A percentile compares a stretch with the other conserved stretches of the same genome.
Conservation (phyloP, 2,329 filamentous ascomycete genomes). For the Dendrostoma leiphaemia region DNA sequence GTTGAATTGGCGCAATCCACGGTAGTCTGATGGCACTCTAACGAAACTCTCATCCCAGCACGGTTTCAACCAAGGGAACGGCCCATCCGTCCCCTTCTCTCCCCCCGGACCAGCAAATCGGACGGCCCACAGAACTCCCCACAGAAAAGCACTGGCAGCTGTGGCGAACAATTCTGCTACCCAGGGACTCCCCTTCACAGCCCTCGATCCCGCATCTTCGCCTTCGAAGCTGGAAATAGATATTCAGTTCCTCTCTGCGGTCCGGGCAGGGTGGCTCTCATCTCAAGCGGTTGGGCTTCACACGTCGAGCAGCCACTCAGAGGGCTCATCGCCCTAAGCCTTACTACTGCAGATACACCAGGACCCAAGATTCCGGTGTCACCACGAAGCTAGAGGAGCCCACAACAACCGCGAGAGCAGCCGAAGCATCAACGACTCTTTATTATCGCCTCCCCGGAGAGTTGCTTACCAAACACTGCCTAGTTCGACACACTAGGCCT, state of each 20-base stretch:
- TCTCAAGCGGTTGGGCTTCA: conserved; percentile 5
- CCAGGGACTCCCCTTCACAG: neutral
- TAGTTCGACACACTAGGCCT: conserved; percentile 12
- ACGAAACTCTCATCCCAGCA: neutral
- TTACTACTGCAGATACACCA: neutral
- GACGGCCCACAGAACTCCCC: conserved; percentile 7
- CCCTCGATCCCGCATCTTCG: neutral
- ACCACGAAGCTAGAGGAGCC: conserved; percentile 14
- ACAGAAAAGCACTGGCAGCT: neutral
- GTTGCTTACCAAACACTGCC: conserved; percentile 8
- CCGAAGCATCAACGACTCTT: conserved; percentile 13
- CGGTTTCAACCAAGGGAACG: neutral
- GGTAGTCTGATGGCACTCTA: too few relatives aligned
- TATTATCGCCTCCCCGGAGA: conserved; percentile 14
- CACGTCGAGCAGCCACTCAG: neutral
- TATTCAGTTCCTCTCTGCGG: neutral
- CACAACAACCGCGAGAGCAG: conserved; percentile 5
- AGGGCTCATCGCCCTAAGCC: neutral
- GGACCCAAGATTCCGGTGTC: conserved; percentile 7
- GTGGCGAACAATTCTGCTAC: conserved; percentile 1
- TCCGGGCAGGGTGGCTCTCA: neutral
- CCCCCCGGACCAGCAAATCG: conserved; percentile 1
- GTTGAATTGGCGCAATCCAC: too few relatives aligned
- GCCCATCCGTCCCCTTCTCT: neutral
- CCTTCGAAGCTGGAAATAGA: neutral